Evolutionary conservation across 352 stramenopile genomes (phyloP), one percentile per base, ranked within the genome.

Genomic region (Globisporangium solare): DNA sequence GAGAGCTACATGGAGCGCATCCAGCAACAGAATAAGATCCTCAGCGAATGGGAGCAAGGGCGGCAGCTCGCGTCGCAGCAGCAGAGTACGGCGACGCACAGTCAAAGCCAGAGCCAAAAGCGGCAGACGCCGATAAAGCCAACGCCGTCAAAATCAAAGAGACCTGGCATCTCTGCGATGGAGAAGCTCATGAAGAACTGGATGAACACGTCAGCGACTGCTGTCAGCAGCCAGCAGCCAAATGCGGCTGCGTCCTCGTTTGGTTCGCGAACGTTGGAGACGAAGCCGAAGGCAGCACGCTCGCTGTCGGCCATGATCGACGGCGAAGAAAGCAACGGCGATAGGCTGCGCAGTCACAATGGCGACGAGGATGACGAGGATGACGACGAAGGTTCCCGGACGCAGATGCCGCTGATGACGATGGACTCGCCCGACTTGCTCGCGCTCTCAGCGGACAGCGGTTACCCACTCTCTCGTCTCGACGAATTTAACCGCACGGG

Each of bases 1-100:
- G 70, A 83, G 54, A 70, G 54, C 27, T 83, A 81, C 56, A 50
- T 81, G 54, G 71, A 76, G 42, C 65, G 75, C 0, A 83, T 85
- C 47, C 69, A 69, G 2, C 70, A 70, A 46, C 75, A 85, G 47
- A 63, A 72, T n/a, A 64, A 81, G 22, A 70, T 63, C 1, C 52
- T 85, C 53, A 73, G 59, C 56, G 67, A 74, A 45, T 85, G 75
- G 75, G 75, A 85, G 60, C 60, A 66, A 35, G 27, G 27, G 27
- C 27, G 27, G 5, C 27, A 35, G 10, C 27, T 35, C 27, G 24
- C 61, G 35, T 58, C 54, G 63, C 6, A 51, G 58, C 35, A 14
- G 8, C 35, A 22, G 12, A 24, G 21, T 60, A 46, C 20, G 18
- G 20, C 5, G 35, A 11, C 27, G 27, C 21, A 32, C n/a, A 54